Evolutionary conservation across 441 rosid genomes (phyloP).

Genomic region (Lepidium campestre): DNA sequence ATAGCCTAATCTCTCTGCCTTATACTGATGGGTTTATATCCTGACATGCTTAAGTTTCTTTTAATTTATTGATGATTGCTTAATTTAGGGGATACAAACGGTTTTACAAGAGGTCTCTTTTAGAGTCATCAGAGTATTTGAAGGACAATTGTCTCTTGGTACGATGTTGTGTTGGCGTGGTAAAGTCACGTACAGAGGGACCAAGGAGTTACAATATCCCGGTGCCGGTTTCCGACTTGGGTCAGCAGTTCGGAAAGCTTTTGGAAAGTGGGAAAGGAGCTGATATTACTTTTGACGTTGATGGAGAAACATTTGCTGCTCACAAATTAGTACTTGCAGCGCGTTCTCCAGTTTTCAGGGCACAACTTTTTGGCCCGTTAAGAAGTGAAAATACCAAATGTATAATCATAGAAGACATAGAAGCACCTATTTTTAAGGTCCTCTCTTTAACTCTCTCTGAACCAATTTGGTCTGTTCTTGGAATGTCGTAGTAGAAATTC

Average conservation of each 20-base stretch:
- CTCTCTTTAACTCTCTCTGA: not conserved
- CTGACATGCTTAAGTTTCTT: slow-evolving; percentile 7
- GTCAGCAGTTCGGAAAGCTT: slow-evolving; percentile 70
- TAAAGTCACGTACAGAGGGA: slow-evolving; percentile 85
- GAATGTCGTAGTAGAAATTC: not conserved
- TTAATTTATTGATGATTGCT: not conserved
- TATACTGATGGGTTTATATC: not conserved
- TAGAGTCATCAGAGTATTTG: slow-evolving; percentile 83
- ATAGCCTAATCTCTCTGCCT: not conserved
- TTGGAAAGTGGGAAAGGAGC: slow-evolving; percentile 68
- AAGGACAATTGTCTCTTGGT: slow-evolving; percentile 76
- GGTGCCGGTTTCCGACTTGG: slow-evolving; percentile 70
- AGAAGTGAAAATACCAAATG: slow-evolving; percentile 60
- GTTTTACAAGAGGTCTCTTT: slow-evolving; percentile 67
- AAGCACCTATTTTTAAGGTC: slow-evolving; percentile 84
- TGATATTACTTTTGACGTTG: slow-evolving; percentile 78
- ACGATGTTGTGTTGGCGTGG: slow-evolving; percentile 89
- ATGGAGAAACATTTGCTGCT: slow-evolving; percentile 69
- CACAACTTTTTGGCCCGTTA: slow-evolving; percentile 98
- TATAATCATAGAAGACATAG: slow-evolving; percentile 81
- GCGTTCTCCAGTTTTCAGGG: slow-evolving; percentile 94
- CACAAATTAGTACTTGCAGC: slow-evolving; percentile 94
- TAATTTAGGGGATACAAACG: slow-evolving; percentile 88
- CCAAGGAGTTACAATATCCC: slow-evolving; percentile 69
- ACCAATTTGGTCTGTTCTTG: not conserved